Evolutionary conservation across 768 basidiomycete species (phyloP).

Genomic region (Lactarius trivialis): DNA sequence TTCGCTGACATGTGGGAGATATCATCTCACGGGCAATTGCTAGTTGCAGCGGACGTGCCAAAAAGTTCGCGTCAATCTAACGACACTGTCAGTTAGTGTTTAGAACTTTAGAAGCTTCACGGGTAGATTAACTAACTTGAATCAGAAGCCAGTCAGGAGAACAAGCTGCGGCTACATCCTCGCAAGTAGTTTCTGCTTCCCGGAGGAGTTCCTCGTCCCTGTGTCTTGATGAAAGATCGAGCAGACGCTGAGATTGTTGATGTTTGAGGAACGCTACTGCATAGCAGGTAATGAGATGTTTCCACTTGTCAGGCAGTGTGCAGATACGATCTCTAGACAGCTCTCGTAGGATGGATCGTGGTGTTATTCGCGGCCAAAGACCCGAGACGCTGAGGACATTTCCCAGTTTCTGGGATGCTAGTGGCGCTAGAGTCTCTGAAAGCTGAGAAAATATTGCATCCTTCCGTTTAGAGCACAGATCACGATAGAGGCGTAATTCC

Average conservation of each 20-base stretch:
- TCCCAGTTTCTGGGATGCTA: not conserved
- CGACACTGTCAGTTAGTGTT: not conserved
- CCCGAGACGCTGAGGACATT: not conserved
- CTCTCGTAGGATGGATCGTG: slow-evolving; percentile 15
- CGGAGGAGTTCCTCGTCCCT: slow-evolving; percentile 1
- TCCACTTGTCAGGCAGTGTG: slow-evolving; percentile 1
- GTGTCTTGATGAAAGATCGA: slow-evolving; percentile 1
- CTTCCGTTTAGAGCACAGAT: not conserved
- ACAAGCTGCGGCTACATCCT: not conserved
- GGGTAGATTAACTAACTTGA: not conserved
- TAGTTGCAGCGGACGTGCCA: slow-evolving; percentile 38
- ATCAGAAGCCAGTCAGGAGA: slow-evolving; percentile 13
- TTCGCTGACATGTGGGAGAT: slow-evolving; percentile 31
- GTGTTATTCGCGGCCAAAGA: slow-evolving; percentile 14
- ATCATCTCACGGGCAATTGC: slow-evolving; percentile 44
- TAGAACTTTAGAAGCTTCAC: not conserved
- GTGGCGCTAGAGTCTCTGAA: not conserved
- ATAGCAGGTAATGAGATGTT: not conserved
- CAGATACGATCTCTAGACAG: slow-evolving; percentile 23
- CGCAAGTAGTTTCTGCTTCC: not conserved
- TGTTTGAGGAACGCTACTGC: slow-evolving; percentile 1
- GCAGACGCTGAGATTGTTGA: slow-evolving; percentile 9
- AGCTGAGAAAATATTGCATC: not conserved
- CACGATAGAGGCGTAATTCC: not conserved
- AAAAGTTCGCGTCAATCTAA: slow-evolving; percentile 42